Base-by-base conservation (phyloP, 179 eudicot species). In the Nepenthes alata region DNA sequence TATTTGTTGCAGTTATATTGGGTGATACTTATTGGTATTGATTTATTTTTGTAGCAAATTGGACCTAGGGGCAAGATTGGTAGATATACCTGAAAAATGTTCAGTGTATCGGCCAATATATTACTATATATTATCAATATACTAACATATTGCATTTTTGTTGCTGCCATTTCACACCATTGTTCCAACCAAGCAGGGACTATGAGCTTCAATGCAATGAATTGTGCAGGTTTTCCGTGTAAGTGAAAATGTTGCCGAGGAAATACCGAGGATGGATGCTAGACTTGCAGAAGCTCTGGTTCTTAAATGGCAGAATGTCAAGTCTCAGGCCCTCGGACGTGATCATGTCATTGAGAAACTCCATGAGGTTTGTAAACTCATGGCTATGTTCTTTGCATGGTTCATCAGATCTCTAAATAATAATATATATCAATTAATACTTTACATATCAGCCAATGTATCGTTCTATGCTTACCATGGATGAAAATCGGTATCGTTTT, bases 231-330 rank as follows among this genome's bases (percentile, higher is more conserved):
- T 49, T 52, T 64, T 25, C 63, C 14, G 72, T 51, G 64, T 70
- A 74, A 70, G 58, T 72, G 87, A 78, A 67, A 69, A 62, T 63
- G 49, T 64, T 15, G 81, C 64, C 16, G 77, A 67, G 60, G 82
- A 73, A 72, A 68, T 81, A 64, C 86, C 83, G 3, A 87, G 79
- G 82, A 93, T 93, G 98, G 97, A 93, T 81, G 95, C 95, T 39
- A 81, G 84, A 60, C 77, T 80, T 44, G 98, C 98, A 1, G 98
- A 89, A 79, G 74, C 51, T 73, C 45, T 89, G 59, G 95, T 89
- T 65, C 84, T 83, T 44, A 87, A 78, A 72, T 93, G 98, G 98
- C 95, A 93, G 74, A 73, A 64, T 65, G 73, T 87, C 58, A 89
- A 93, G 69, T 83, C 97, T 39, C 82, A 81, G 73, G 93, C 98